Evolutionary conservation across 2,329 filamentous ascomycete genomes (phyloP).

Genomic region (Xylariaceae sp.): DNA sequence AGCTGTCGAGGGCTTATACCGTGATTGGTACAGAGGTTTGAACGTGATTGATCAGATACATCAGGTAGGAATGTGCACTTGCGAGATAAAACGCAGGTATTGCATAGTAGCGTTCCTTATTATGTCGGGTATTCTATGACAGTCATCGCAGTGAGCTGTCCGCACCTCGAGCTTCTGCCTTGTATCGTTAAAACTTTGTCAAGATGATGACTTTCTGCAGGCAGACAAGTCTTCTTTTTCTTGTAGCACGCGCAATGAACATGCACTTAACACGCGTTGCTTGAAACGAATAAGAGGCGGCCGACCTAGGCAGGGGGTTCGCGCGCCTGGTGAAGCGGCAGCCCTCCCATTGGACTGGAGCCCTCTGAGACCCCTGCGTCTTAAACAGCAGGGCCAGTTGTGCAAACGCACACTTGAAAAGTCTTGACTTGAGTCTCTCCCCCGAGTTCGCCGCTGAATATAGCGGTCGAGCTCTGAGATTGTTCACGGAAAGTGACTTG

Average conservation of each 20-base stretch:
- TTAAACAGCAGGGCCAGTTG: conserved; percentile 9
- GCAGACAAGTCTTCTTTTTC: too few relatives aligned
- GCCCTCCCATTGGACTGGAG: conserved; percentile 31
- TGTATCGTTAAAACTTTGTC: too few relatives aligned
- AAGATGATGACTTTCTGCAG: background rate
- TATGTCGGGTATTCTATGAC: too few relatives aligned
- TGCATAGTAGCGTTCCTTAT: too few relatives aligned
- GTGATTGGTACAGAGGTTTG: background rate
- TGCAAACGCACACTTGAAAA: conserved; percentile 15
- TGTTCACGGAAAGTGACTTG: conserved; percentile 24
- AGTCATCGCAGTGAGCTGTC: too few relatives aligned
- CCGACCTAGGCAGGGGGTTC: conserved; percentile 28
- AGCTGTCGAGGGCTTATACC: conserved; percentile 5
- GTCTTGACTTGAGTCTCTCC: conserved; percentile 26
- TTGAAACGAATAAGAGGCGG: conserved; percentile 30
- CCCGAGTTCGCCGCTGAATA: conserved; percentile 23
- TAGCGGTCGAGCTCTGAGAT: conserved; percentile 16
- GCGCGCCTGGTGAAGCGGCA: conserved; percentile 34
- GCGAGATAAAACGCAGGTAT: background rate
- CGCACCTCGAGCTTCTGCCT: too few relatives aligned
- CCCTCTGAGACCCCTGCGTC: conserved; percentile 27
- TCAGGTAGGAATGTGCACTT: too few relatives aligned
- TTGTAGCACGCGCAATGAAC: too few relatives aligned
- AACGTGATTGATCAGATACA: too few relatives aligned
- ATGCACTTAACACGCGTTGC: conserved; percentile 34